Conservation (phyloP, 202 grass and related monocot genomes). For the Cymbopogon flexuosus region DNA sequence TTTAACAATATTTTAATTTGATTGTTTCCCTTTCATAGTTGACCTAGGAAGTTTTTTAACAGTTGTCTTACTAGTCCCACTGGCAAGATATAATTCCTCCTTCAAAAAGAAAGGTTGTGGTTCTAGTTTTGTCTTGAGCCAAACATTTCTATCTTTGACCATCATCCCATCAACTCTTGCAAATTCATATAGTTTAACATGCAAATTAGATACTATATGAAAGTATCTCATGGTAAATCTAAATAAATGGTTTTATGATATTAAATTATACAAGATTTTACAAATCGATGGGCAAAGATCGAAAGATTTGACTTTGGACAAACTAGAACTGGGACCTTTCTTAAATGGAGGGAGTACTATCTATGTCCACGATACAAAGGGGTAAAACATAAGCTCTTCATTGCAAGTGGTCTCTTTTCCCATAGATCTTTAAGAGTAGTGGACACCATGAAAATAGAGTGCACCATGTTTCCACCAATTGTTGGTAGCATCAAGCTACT, state of each 20-base stretch:
- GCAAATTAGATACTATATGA: neutral
- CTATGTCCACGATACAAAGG: neutral
- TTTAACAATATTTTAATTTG: neutral
- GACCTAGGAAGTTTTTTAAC: neutral
- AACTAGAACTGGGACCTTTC: neutral
- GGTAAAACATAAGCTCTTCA: neutral
- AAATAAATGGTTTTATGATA: neutral
- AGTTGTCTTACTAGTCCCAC: neutral
- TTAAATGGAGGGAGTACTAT: neutral
- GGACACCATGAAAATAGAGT: neutral
- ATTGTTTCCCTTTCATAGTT: neutral
- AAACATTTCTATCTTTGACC: neutral
- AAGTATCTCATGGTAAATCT: neutral
- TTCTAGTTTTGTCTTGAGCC: neutral
- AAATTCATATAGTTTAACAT: neutral
- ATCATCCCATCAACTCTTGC: neutral
- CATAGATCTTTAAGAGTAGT: neutral
- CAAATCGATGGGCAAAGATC: neutral
- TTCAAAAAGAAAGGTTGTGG: neutral
- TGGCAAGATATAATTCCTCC: neutral
- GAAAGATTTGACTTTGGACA: neutral
- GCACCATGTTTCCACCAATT: neutral
- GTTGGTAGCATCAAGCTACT: neutral
- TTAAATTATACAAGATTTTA: neutral
- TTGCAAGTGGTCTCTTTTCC: neutral